Base-by-base conservation (phyloP, 129 eudicot genomes). In the Pulicaria dysenterica region DNA sequence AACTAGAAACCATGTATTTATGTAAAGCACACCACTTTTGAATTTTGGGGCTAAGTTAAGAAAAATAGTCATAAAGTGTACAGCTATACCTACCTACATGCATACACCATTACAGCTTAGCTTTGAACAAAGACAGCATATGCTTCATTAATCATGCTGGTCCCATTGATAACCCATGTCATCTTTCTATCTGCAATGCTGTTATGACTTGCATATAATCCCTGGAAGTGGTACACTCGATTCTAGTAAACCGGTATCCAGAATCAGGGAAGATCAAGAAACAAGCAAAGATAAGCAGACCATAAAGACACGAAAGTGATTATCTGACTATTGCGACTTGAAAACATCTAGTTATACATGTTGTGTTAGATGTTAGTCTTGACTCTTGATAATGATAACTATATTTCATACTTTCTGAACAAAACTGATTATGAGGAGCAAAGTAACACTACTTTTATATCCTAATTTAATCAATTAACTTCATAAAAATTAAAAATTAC, bases 1-100 rank as follows among this genome's bases (percentile, higher is more conserved):
- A 65, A 75, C 65, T 4, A 75, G 48, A 75, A 75, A 66, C 64
- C 58, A 65, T 54, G 51, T 13, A 60, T 60, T 60, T 60, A 60
- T 37, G 31, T 31, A 74, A 74, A 55, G 73, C 79, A 74, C 17
- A 2, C 1, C 39, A 74, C 72, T 74, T 41, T 53, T 51, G 79
- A 64, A 74, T 8, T 54, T 64, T 65, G 47, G 8, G 48, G 40
- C 48, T 39, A 19, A 16, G 63, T 39, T 69, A 8, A 8, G 37
- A 4, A 69, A 39, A 47, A 24, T 24, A 3, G 63, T 51, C 48
- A 53, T 40, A 49, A 63, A 38, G 60, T 38, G 8, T 37, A 9
- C 17, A 14, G 14, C 3, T 38, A 16, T 31, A 51, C 31, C 54
- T 19, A 74, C 63, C 31, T 6, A 73, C 8, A 54, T 54, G 17